These are phyloP conservation scores for Eucalyptus grandis DNA, from an alignment of 345 rosid genomes.

Conservation along the genomic window DNA sequence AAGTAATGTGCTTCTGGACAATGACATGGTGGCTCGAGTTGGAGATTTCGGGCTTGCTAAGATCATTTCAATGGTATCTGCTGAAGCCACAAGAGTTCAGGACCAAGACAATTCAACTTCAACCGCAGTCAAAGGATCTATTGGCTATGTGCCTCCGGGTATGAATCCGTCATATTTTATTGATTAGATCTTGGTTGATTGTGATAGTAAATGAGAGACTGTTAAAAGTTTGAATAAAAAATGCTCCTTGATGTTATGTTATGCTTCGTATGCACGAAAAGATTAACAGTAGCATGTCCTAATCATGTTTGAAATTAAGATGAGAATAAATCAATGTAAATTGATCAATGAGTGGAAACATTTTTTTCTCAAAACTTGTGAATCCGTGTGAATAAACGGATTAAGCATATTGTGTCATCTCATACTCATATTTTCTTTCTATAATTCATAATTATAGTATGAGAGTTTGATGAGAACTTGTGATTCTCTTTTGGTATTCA, in stretches of 20 bases:
- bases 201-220: no score
- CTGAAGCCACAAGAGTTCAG: neutral
- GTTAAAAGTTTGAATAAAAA: no score
- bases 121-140: neutral
- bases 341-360: no score
- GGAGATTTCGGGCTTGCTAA: no score
- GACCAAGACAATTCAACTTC: neutral
- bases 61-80: neutral
- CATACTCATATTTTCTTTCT: no score
- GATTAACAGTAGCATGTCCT: neutral
- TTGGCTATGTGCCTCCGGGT: neutral
- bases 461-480: neutral
- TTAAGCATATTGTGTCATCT: no score
- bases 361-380: no score
- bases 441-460: neutral
- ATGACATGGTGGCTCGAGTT: no score
- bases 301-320: neutral
- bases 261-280: neutral
- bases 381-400: no score
- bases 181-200: neutral
- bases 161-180: neutral
- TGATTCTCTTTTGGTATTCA: neutral
- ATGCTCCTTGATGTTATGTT: no score
- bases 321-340: neutral
- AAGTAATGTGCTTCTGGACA: no score